Conservation (phyloP, 2,329 filamentous ascomycete genomes). For the Scedosporium aurantiacum region DNA sequence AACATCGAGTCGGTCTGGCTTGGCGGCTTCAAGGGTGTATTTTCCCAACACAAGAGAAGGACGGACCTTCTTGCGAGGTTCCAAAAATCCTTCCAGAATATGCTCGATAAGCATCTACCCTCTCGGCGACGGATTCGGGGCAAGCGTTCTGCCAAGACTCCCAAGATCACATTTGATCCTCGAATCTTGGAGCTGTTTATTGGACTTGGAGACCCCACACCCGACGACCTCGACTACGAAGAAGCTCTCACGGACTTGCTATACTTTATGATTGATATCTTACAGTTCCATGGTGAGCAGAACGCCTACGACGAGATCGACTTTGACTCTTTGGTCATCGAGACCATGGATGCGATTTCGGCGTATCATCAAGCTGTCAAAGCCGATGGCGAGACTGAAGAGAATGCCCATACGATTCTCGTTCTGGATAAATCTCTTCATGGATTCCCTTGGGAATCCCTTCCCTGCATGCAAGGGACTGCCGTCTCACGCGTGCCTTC, state of each 20-base stretch:
- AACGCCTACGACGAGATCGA: slow-evolving; percentile 98
- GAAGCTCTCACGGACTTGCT: slow-evolving; percentile 85
- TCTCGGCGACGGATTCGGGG: slow-evolving; percentile 57
- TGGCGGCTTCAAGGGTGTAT: slow-evolving; percentile 88
- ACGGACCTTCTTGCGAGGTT: slow-evolving; percentile 61
- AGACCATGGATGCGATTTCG: slow-evolving; percentile 73
- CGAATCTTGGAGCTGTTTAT: slow-evolving; percentile 79
- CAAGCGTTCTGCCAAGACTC: slow-evolving; percentile 36
- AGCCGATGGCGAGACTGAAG: slow-evolving; percentile 25
- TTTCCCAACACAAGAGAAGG: slow-evolving; percentile 60
- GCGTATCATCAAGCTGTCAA: slow-evolving; percentile 55
- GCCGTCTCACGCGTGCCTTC: slow-evolving; percentile 85
- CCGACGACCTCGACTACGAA: slow-evolving; percentile 63
- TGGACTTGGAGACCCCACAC: slow-evolving; percentile 64
- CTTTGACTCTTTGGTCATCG: slow-evolving; percentile 82
- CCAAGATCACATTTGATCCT: slow-evolving; percentile 39
- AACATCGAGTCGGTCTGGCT: slow-evolving; percentile 93
- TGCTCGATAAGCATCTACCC: slow-evolving; percentile 75
- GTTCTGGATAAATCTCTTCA: slow-evolving; percentile 88
- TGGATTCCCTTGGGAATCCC: slow-evolving; percentile 87
- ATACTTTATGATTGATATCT: slow-evolving; percentile 91
- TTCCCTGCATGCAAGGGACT: slow-evolving; percentile 70
- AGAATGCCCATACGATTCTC: slow-evolving; percentile 64
- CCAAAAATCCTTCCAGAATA: slow-evolving; percentile 63
- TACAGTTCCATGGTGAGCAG: slow-evolving; percentile 91